These are phyloP conservation scores for Chenopodium suecicum DNA, from an alignment of 148 eudicot genomes.

Conservation along the genomic window DNA sequence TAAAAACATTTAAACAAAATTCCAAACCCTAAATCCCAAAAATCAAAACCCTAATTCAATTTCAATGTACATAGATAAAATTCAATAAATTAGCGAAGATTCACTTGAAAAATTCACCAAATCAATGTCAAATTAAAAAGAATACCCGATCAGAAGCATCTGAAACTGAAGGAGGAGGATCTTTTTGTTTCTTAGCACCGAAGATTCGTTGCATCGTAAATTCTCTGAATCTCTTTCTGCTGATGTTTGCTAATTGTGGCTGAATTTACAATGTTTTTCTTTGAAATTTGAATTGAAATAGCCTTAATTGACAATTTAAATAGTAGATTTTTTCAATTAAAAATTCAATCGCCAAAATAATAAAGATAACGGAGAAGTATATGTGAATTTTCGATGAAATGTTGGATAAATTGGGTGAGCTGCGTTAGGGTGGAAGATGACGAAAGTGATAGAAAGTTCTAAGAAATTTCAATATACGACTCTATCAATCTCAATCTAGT, in stretches of 20 bases:
- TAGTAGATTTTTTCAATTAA: no score
- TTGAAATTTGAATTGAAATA: not conserved
- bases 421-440: not conserved
- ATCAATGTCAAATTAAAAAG: not conserved
- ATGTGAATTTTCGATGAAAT: not conserved
- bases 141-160: constrained; percentile 79
- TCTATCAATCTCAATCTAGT: no score
- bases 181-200: constrained; percentile 73
- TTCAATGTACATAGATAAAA: no score
- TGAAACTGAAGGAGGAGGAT: constrained; percentile 74
- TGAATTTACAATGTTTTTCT: not conserved
- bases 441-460: not conserved
- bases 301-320: no score
- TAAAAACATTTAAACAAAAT: not conserved
- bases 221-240: not conserved
- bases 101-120: not conserved
- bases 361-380: not conserved
- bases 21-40: not conserved
- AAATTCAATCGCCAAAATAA: not conserved
- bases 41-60: not conserved
- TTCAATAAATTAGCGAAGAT: not conserved
- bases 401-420: no score
- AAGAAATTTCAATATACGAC: not conserved
- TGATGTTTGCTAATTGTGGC: not conserved
- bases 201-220: constrained; percentile 70